Conservation (phyloP, 176 grass and related monocot genomes). For the Metroxylon sagu region DNA sequence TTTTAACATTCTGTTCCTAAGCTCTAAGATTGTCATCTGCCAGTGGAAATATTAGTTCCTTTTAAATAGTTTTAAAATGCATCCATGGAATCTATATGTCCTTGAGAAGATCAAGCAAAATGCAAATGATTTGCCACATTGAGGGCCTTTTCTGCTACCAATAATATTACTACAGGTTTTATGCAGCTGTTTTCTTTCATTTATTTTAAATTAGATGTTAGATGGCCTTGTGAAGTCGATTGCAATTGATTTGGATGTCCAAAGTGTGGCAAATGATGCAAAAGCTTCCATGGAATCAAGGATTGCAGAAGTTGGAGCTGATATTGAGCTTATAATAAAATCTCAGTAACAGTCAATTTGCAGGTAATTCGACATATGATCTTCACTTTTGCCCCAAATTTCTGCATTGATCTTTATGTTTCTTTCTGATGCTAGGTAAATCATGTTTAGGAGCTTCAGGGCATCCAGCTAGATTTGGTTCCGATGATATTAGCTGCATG, state of each 20-base stretch:
- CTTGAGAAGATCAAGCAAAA: too few relatives aligned
- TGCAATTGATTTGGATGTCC: slow-evolving; percentile 81
- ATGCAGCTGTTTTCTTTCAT: slow-evolving; percentile 33
- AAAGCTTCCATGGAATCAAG: slow-evolving; percentile 63
- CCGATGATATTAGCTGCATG: too few relatives aligned
- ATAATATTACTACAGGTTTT: not conserved
- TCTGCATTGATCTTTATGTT: too few relatives aligned
- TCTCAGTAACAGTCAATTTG: slow-evolving; percentile 13
- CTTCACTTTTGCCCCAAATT: too few relatives aligned
- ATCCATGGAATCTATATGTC: too few relatives aligned
- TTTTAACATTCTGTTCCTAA: too few relatives aligned
- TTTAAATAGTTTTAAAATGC: too few relatives aligned
- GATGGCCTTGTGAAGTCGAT: slow-evolving; percentile 75
- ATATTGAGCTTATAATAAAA: slow-evolving; percentile 69
- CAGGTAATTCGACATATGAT: not conserved
- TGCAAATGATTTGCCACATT: not conserved
- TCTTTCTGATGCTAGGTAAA: too few relatives aligned
- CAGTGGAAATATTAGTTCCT: too few relatives aligned
- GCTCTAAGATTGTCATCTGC: too few relatives aligned
- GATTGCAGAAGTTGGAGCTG: slow-evolving; percentile 69
- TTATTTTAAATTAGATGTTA: slow-evolving; percentile 53
- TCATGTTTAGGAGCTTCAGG: too few relatives aligned
- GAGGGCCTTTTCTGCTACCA: not conserved
- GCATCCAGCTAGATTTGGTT: too few relatives aligned
- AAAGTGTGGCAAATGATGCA: slow-evolving; percentile 50